Evolutionary conservation across 2,329 filamentous ascomycete genomes (phyloP).

Genomic region (Acephala macrosclerotiorum): DNA sequence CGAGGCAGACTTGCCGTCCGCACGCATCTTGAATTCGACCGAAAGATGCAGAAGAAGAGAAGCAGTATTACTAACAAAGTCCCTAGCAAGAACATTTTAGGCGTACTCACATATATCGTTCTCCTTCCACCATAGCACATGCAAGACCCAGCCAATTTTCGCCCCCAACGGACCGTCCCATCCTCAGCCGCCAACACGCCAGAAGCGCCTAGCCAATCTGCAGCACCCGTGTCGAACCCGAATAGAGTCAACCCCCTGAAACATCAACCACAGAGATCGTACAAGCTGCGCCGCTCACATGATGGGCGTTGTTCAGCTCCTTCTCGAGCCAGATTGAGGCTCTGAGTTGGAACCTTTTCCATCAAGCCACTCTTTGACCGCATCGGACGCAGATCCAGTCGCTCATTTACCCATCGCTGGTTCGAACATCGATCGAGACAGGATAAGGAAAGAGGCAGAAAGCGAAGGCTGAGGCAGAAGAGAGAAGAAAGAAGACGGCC

Average conservation of each 20-base stretch:
- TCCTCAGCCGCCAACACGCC: neutral
- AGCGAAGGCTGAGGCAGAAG: neutral
- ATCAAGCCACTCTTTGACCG: neutral
- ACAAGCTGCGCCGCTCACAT: neutral
- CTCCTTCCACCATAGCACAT: too few species aligned
- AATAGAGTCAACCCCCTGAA: neutral
- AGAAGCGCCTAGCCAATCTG: neutral
- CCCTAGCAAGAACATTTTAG: too few species aligned
- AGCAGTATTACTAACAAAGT: too few species aligned
- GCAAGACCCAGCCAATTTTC: too few species aligned
- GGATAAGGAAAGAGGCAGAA: neutral
- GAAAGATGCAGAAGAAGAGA: too few species aligned
- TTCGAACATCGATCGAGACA: too few species aligned
- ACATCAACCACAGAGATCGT: neutral
- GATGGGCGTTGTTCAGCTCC: neutral
- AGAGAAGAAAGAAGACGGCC: constrained; percentile 34
- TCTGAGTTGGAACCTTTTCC: neutral
- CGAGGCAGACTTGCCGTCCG: too few species aligned
- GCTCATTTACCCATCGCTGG: too few species aligned
- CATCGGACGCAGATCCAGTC: too few species aligned
- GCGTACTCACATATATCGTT: too few species aligned
- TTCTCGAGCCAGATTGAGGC: neutral
- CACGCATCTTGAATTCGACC: too few species aligned
- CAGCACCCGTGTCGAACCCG: neutral
- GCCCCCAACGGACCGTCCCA: neutral